Conservation (phyloP, 306 rosid genomes). For the Coriaria nepalensis region DNA sequence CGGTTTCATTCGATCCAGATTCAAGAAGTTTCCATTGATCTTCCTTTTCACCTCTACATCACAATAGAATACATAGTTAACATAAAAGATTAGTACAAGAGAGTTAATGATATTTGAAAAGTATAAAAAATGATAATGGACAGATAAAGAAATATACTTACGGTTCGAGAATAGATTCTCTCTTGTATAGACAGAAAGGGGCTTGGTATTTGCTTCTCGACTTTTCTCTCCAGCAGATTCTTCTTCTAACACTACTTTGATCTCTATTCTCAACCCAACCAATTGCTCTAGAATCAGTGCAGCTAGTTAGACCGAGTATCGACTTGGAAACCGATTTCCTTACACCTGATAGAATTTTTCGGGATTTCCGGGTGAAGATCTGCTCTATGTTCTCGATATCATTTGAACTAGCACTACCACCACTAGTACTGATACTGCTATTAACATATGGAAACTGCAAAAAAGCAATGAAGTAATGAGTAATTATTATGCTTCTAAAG, state of each 20-base stretch:
- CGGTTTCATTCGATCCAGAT: slow-evolving; percentile 27
- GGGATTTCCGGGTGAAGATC: slow-evolving; percentile 14
- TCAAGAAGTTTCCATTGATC: slow-evolving; percentile 55
- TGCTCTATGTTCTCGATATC: slow-evolving; percentile 13
- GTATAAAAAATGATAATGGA: slow-evolving; percentile 2
- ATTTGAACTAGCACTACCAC: slow-evolving; percentile 20
- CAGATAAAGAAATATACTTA: slow-evolving; percentile 25
- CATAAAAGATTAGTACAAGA: no score
- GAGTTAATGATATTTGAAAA: not conserved
- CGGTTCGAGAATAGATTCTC: slow-evolving; percentile 39
- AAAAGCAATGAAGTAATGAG: slow-evolving; percentile 10
- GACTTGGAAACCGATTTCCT: slow-evolving; percentile 17
- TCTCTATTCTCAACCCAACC: slow-evolving; percentile 54
- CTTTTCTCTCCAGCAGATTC: slow-evolving; percentile 61
- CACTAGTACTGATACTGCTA: no score
- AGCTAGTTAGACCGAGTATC: slow-evolving; percentile 42
- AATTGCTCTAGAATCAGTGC: slow-evolving; percentile 45
- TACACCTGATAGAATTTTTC: slow-evolving; percentile 21
- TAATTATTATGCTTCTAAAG: slow-evolving; percentile 5
- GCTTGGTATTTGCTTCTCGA: slow-evolving; percentile 19
- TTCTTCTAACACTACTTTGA: slow-evolving; percentile 32
- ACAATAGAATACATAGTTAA: no score
- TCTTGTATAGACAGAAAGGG: slow-evolving; percentile 61
- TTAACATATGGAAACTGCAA: slow-evolving; percentile 40
- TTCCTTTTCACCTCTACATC: slow-evolving; percentile 32